Evolutionary conservation across 192 early-diverging fungal species (phyloP).

Genomic region (Backusella psychrophila): DNA sequence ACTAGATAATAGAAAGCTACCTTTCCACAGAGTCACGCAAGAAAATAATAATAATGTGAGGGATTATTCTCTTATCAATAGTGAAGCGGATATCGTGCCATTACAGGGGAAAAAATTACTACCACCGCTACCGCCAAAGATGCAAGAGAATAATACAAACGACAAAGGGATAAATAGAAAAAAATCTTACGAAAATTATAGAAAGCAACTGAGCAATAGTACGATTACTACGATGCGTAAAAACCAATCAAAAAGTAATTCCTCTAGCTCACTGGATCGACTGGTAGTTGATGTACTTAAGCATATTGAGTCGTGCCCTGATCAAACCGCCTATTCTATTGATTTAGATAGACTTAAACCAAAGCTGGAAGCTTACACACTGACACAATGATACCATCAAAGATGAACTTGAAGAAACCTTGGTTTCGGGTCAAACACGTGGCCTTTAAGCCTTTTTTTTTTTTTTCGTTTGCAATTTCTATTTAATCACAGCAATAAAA

Average conservation of each 20-base stretch:
- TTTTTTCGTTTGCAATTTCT: not conserved
- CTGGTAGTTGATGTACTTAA: constrained; percentile 6
- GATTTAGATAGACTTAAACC: constrained; percentile 7
- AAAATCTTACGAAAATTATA: not conserved
- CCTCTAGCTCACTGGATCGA: not conserved
- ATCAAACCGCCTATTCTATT: not conserved
- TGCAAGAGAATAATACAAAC: not conserved
- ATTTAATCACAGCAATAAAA: not conserved
- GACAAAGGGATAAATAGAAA: not conserved
- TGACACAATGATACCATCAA: not conserved
- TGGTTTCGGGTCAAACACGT: not conserved
- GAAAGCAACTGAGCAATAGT: not conserved
- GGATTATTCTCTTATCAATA: not conserved
- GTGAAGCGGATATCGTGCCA: not conserved
- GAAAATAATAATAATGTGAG: not conserved
- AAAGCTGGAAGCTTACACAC: not conserved
- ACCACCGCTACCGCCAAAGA: not conserved
- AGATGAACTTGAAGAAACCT: not conserved
- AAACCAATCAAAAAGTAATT: not conserved
- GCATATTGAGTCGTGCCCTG: constrained; percentile 12
- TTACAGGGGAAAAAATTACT: not conserved
- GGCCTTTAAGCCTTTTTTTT: not conserved
- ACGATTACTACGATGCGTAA: not conserved
- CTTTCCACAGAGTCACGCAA: not conserved
- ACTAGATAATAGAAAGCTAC: not conserved